A percentile compares a stretch with the other conserved stretches of the same genome.
Conservation (phyloP, 148 eudicot species). For the Talinum fruticosum region DNA sequence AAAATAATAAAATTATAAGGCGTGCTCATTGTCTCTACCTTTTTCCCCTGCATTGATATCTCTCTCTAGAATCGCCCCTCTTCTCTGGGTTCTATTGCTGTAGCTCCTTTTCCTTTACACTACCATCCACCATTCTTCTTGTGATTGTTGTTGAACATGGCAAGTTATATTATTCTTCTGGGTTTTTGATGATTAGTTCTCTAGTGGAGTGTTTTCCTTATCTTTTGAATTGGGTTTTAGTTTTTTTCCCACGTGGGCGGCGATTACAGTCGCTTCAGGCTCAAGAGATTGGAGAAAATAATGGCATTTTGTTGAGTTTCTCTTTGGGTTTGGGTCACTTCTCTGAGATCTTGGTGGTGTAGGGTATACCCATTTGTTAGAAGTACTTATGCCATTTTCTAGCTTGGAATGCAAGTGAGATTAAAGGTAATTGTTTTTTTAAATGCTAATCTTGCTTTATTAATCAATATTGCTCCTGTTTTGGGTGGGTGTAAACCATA, state of each 20-base stretch:
- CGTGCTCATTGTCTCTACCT: slow-evolving; percentile 32
- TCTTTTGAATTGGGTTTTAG: slow-evolving; percentile 4
- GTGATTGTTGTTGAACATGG: background rate
- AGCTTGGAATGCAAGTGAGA: slow-evolving; percentile 57
- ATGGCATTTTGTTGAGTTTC: slow-evolving; percentile 39
- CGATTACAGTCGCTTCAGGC: slow-evolving; percentile 38
- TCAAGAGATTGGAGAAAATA: slow-evolving; percentile 46
- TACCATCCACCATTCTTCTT: slow-evolving; percentile 5
- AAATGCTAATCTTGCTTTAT: slow-evolving; percentile 31
- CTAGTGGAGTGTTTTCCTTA: slow-evolving; percentile 13
- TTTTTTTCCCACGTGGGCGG: slow-evolving; percentile 12
- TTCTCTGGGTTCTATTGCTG: background rate
- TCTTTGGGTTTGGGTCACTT: slow-evolving; percentile 46
- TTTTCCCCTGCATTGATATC: slow-evolving; percentile 29
- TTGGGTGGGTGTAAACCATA: slow-evolving; percentile 15
- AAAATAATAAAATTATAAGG: background rate
- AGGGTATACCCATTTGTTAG: slow-evolving; percentile 63
- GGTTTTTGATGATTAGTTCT: slow-evolving; percentile 22
- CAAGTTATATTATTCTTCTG: background rate
- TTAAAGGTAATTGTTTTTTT: slow-evolving; percentile 28
- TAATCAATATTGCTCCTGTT: slow-evolving; percentile 17
- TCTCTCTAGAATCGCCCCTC: slow-evolving; percentile 20
- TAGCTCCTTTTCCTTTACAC: background rate
- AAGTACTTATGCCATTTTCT: slow-evolving; percentile 36
- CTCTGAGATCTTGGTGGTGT: slow-evolving; percentile 76